A percentile compares a stretch with the other conserved stretches of the same genome.
Conservation (phyloP, 164 flowering plant genomes). For the Saururus chinensis region DNA sequence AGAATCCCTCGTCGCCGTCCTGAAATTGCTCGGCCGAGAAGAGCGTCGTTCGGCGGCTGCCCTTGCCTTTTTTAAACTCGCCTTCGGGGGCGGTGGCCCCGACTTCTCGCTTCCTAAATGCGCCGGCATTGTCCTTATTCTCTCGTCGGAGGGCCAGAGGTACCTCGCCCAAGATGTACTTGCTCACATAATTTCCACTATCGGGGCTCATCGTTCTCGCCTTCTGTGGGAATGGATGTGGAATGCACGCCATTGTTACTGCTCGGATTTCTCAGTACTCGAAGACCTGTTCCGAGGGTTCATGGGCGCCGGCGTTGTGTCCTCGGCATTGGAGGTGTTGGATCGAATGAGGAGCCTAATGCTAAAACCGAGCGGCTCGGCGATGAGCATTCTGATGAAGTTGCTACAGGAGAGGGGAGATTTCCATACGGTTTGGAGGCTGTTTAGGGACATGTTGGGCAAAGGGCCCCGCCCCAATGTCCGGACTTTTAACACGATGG, state of each 20-base stretch:
- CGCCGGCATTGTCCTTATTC: slow-evolving; percentile 42
- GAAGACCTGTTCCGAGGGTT: slow-evolving; percentile 70
- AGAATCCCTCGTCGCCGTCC: slow-evolving; percentile 27
- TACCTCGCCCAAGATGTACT: slow-evolving; percentile 60
- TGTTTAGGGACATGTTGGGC: slow-evolving; percentile 59
- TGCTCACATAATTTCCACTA: slow-evolving; percentile 34
- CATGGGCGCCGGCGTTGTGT: slow-evolving; percentile 33
- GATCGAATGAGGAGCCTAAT: slow-evolving; percentile 44
- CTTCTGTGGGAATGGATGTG: slow-evolving; percentile 45
- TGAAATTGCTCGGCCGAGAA: slow-evolving; percentile 25
- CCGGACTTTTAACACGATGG: slow-evolving; percentile 42
- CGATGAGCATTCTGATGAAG: slow-evolving; percentile 36
- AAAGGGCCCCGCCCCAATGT: slow-evolving; percentile 54
- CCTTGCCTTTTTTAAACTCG: slow-evolving; percentile 54
- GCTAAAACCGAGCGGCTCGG: slow-evolving; percentile 45
- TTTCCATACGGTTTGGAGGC: slow-evolving; percentile 55
- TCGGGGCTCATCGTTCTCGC: slow-evolving; percentile 34
- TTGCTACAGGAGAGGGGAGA: slow-evolving; percentile 57
- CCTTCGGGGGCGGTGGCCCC: slow-evolving; percentile 28
- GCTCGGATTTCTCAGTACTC: slow-evolving; percentile 49
- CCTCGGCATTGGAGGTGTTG: slow-evolving; percentile 40
- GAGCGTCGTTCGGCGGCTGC: slow-evolving; percentile 21
- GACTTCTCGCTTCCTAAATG: slow-evolving; percentile 24
- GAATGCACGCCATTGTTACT: slow-evolving; percentile 25
- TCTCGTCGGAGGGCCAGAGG: slow-evolving; percentile 30